Conservation (phyloP, 106 monocot species). For the Allium sativum region DNA sequence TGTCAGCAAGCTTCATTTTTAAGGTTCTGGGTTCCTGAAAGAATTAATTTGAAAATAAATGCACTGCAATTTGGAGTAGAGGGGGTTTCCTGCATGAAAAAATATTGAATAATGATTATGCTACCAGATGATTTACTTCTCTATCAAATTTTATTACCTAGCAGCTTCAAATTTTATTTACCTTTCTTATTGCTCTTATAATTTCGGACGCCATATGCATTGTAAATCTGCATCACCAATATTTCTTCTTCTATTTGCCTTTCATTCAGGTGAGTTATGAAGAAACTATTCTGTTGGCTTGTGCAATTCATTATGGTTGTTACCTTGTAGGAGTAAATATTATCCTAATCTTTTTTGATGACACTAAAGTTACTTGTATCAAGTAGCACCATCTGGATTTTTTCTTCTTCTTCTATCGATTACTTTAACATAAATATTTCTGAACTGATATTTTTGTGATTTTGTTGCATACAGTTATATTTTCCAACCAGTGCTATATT, state of each 20-base stretch:
- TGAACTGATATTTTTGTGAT: no score
- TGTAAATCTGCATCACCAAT: conserved; percentile 98
- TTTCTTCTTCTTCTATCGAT: not conserved
- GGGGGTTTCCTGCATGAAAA: no score
- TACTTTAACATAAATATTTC: not conserved
- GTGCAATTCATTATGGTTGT: not conserved
- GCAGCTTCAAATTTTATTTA: not conserved
- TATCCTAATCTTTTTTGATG: not conserved
- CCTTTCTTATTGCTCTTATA: not conserved
- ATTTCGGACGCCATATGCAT: conserved; percentile 40
- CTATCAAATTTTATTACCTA: no score
- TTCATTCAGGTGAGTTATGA: conserved; percentile 69
- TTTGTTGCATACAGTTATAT: no score
- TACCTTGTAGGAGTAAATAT: not conserved
- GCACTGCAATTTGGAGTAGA: no score
- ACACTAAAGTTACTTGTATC: not conserved
- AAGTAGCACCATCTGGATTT: not conserved
- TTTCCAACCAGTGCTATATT: no score
- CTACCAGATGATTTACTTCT: no score
- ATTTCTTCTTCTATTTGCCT: conserved; percentile 94
- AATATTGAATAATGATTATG: no score
- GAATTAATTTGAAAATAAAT: no score
- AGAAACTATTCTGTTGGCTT: no score
- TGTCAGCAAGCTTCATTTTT: no score
- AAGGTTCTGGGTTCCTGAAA: no score